phyloP scores from a whole-genome alignment of 768 basidiomycete genomes.

The Russula foetens region DNA sequence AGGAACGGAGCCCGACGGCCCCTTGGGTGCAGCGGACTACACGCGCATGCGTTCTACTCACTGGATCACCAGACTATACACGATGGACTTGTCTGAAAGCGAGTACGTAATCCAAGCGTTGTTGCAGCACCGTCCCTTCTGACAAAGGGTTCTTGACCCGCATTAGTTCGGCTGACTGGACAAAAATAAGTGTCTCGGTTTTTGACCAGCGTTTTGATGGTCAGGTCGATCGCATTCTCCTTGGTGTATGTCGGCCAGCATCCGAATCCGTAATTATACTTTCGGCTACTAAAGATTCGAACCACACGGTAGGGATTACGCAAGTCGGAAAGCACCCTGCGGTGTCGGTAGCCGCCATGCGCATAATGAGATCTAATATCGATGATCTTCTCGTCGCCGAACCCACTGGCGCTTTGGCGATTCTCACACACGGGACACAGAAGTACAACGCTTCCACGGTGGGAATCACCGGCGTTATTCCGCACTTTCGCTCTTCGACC shows the following conservation, averaged over 20 bases:
- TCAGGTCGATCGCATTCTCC: constrained; percentile 38
- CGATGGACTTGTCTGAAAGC: constrained; percentile 36
- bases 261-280: constrained; percentile 40
- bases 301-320: constrained; percentile 35
- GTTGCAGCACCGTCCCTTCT: not conserved
- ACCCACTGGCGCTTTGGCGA: constrained; percentile 41
- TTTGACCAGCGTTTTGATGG: constrained; percentile 65
- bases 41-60: constrained; percentile 62
- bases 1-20: constrained; percentile 35
- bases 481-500: not conserved
- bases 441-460: constrained; percentile 25
- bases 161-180: constrained; percentile 29
- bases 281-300: constrained; percentile 36
- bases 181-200: constrained; percentile 43
- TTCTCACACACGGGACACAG: constrained; percentile 57
- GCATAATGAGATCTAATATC: constrained; percentile 52
- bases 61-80: constrained; percentile 60
- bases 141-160: not conserved
- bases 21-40: constrained; percentile 40
- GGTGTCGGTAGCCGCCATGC: constrained; percentile 47
- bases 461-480: not conserved
- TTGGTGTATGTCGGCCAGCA: constrained; percentile 49
- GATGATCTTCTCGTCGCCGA: constrained; percentile 65
- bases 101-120: constrained; percentile 35
- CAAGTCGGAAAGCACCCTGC: constrained; percentile 36